Evolutionary conservation across 75 land plant genomes (phyloP), one percentile per base, ranked within the genome.

Genomic region (Cunninghamia lanceolata): DNA sequence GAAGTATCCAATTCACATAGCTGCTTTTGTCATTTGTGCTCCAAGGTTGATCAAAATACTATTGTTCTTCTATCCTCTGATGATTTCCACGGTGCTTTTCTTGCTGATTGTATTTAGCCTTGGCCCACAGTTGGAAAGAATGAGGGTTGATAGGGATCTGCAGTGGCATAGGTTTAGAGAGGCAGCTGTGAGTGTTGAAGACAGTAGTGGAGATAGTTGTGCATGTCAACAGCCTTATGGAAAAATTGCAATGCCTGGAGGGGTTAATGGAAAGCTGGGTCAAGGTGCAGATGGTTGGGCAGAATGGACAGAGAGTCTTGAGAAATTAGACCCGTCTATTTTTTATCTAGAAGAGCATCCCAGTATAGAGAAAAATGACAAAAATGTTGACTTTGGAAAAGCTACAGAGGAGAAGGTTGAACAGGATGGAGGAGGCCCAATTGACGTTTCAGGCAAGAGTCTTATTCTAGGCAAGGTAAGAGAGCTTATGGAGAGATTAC

Each of bases 91-190:
- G 0, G 40, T 36, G 21, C 79, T 76, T 39, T 76, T 76, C 21
- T 32, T 76, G 79, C 79, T 76, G 28, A 39, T 76, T 39, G 42
- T 76, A 39, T 76, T 76, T 40, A 76, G 42, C 28, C 19, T 76
- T 76, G 79, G 79, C 35, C 79, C 79, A 21, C 79, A 76, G 15
- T 76, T 76, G 79, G 79, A 76, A 76, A 76, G 79, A 76, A 76
- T 76, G 79, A 76, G 42, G 25, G 43, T 21, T 21, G 79, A 76
- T 76, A 39, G 79, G 39, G 79, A 76, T 38, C 7, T 39, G 19
- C 79, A 76, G 79, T 76, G 79, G 79, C 21, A 38, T 32, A 76
- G 79, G 42, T 76, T 76, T 39, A 76, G 42, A 19, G 79, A 76
- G 4, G 79, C 79, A 76, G 40, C 79, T 76, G 25, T 76, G 4